Conservation (phyloP, 2,329 filamentous ascomycete genomes). For the Parastagonospora avenae region DNA sequence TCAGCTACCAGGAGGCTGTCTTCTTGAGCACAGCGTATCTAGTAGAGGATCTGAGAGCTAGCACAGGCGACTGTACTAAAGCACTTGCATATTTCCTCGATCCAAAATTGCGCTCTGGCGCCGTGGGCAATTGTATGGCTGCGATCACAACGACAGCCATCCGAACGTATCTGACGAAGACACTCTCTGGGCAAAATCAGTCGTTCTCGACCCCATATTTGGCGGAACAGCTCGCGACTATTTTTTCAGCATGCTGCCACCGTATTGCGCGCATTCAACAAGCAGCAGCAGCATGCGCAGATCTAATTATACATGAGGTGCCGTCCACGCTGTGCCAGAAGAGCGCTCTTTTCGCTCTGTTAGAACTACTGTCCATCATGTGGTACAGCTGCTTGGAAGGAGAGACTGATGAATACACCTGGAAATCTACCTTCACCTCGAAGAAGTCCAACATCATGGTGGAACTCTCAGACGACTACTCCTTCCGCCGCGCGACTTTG, state of each 20-base stretch:
- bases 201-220: constrained; percentile 89
- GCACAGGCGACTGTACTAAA: constrained; percentile 87
- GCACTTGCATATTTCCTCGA: constrained; percentile 94
- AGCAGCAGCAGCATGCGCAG: constrained; percentile 80
- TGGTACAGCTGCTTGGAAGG: constrained; percentile 94
- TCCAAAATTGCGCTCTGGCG: constrained; percentile 71
- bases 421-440: constrained; percentile 80
- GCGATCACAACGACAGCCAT: constrained; percentile 72
- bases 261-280: constrained; percentile 90
- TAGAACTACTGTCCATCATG: constrained; percentile 92
- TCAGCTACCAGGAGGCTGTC: constrained; percentile 89
- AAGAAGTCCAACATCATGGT: constrained; percentile 77
- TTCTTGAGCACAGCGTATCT: constrained; percentile 91
- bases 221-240: constrained; percentile 82
- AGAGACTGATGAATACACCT: constrained; percentile 92
- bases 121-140: constrained; percentile 67
- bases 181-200: constrained; percentile 71
- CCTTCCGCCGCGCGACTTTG: constrained; percentile 78
- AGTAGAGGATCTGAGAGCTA: constrained; percentile 85
- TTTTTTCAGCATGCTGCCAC: constrained; percentile 91
- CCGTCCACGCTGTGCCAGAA: constrained; percentile 91
- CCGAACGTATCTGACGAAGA: constrained; percentile 77
- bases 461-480: constrained; percentile 92
- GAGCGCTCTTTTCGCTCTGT: constrained; percentile 85
- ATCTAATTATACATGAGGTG: constrained; percentile 81